Conservation (phyloP, 2,329 filamentous ascomycete species). For the Xylaria sp. region DNA sequence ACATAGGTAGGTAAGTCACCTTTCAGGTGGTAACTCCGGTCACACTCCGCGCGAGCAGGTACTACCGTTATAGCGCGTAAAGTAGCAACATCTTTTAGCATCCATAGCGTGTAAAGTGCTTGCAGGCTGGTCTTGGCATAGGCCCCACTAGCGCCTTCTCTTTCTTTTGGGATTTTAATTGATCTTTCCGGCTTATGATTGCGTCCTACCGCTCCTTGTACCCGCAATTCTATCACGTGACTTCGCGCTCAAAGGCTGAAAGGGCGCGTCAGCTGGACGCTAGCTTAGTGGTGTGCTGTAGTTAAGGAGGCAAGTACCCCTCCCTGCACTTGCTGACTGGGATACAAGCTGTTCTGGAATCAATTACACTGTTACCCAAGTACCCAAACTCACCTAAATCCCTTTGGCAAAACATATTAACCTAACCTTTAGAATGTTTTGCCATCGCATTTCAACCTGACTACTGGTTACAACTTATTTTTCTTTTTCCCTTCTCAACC, state of each 20-base stretch:
- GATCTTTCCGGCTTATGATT: conserved; percentile 18
- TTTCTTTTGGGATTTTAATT: conserved; percentile 28
- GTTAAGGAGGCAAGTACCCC: conserved; percentile 19
- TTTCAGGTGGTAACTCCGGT: not conserved
- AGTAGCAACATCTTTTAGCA: not conserved
- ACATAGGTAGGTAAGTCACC: not conserved
- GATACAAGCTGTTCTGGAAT: not conserved
- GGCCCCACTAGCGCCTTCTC: not conserved
- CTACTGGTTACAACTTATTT: not conserved
- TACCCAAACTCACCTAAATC: not conserved
- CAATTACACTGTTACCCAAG: not conserved
- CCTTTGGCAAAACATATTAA: not conserved
- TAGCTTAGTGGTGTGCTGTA: not conserved
- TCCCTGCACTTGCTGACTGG: conserved; percentile 2
- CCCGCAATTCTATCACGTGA: conserved; percentile 30
- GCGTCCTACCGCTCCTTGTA: not conserved
- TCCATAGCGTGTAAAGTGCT: conserved; percentile 33
- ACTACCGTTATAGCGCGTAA: conserved; percentile 5
- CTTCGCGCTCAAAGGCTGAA: conserved; percentile 28
- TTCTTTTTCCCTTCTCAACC: conserved; percentile 14
- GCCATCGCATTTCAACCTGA: not conserved
- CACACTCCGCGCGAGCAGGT: not conserved
- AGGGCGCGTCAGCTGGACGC: conserved; percentile 29
- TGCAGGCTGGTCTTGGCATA: conserved; percentile 23
- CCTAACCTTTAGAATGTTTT: not conserved